Percentiles rank a stretch among this genome's conserved stretches.
Evolutionary conservation across 768 basidiomycete species (phyloP).

Genomic region (Pholiota microspora): DNA sequence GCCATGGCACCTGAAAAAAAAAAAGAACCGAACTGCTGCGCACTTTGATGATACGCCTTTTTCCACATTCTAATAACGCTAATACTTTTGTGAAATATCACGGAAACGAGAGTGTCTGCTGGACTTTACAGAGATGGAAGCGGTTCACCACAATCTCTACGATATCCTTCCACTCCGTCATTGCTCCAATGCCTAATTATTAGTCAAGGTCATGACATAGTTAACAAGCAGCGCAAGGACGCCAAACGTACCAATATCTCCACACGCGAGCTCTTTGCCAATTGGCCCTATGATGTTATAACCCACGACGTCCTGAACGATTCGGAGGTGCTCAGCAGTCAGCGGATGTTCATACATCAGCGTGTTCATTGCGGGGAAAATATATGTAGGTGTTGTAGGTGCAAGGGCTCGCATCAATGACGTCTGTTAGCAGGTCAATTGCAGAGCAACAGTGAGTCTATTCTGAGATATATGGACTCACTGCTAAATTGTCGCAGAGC

Average conservation of each 20-base stretch:
- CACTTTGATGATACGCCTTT: no score
- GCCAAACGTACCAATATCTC: conserved; percentile 71
- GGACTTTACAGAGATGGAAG: conserved; percentile 33
- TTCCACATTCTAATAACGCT: neutral
- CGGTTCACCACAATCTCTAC: conserved; percentile 65
- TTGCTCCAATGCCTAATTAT: conserved; percentile 77
- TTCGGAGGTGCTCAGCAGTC: conserved; percentile 77
- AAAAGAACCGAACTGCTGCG: no score
- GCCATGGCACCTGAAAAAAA: no score
- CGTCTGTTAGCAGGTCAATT: conserved; percentile 39
- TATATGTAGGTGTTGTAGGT: conserved; percentile 80
- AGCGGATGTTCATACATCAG: conserved; percentile 96
- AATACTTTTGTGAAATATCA: no score
- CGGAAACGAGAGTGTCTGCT: no score
- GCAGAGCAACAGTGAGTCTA: neutral
- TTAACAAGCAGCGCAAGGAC: neutral
- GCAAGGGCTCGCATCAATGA: conserved; percentile 83
- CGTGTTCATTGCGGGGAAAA: conserved; percentile 99
- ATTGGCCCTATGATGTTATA: conserved; percentile 88
- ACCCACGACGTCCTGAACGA: conserved; percentile 70
- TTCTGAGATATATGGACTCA: conserved; percentile 27
- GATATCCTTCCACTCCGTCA: conserved; percentile 96
- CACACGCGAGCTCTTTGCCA: conserved; percentile 86
- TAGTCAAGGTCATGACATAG: conserved; percentile 1
- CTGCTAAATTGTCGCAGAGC: conserved; percentile 87